Base-by-base conservation (phyloP, 768 basidiomycete genomes). In the Rhizopogon salebrosus region DNA sequence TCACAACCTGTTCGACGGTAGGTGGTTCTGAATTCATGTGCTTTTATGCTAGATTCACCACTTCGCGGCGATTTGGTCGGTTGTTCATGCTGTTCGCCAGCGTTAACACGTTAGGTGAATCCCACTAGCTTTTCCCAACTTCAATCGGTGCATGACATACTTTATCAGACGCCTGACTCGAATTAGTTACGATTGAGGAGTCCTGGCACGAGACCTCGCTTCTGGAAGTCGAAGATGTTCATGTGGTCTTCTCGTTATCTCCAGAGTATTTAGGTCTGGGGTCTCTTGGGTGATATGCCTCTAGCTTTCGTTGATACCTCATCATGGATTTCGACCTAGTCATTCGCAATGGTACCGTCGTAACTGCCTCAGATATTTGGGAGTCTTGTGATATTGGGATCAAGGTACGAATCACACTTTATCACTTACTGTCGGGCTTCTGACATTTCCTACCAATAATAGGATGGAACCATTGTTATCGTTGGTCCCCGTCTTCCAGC, bases 381-480 rank as follows among this genome's bases (percentile, higher is more conserved):
- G 53, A 54, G 49, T 24, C 43, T 22, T 58, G 57, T 43, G 70
- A 71, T 51, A 65, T 71, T 23, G 70, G 65, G 13, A 55, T 69
- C 45, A 70, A 54, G 24, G 53, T 51, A 29, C 10, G 36, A 29
- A 31, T 18, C 18, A 31, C 26, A 41, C n/a, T 20, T 11, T 34
- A 34, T 2, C 13, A 11, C 13, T 34, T 45, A 10, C 13, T 26
- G 2, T 29, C 14, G 11, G 27, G 27, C 18, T 14, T 20, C n/a
- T 24, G 3, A 29, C 8, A 22, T 41, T 26, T 20, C 27, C 23
- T 37, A 16, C 18, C 26, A 7, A 18, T 27, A 13, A 26, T 40
- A 63, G 51, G 61, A 69, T 48, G 70, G 70, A 39, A 62, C 65
- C 35, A 61, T 71, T 13, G 51, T 57, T 4, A 57, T 62, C 22